Conservation (phyloP, 768 basidiomycete genomes). For the Ramaria sp. region DNA sequence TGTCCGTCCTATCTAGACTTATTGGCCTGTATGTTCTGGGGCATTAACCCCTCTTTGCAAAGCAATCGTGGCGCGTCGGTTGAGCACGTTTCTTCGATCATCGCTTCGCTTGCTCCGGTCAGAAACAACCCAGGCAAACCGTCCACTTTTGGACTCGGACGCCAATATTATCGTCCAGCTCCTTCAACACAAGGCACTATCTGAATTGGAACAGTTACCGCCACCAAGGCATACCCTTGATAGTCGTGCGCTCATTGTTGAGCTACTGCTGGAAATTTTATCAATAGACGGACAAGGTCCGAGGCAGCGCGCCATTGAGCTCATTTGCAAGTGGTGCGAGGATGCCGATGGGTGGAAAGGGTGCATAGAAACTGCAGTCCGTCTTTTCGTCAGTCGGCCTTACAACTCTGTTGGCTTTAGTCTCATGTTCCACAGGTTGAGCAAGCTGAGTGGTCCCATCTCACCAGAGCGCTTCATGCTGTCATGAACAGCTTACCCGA, state of each 20-base stretch:
- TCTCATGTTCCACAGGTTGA: neutral
- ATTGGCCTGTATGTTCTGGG: conserved; percentile 31
- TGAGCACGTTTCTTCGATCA: conserved; percentile 28
- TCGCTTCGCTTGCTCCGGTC: conserved; percentile 21
- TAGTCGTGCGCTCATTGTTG: conserved; percentile 2
- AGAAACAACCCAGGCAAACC: neutral
- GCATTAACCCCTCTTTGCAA: conserved; percentile 34
- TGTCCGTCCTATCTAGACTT: conserved; percentile 25
- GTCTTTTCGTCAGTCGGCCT: conserved; percentile 28
- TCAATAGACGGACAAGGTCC: neutral
- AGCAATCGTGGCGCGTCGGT: conserved; percentile 36
- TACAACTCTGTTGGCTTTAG: neutral
- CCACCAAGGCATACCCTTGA: neutral
- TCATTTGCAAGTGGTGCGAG: conserved; percentile 3
- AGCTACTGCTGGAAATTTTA: conserved; percentile 3
- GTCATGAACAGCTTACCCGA: neutral
- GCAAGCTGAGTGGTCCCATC: conserved; percentile 11
- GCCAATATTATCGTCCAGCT: neutral
- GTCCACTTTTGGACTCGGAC: neutral
- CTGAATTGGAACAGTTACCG: conserved; percentile 1
- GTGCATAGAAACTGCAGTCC: conserved; percentile 29
- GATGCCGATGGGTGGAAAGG: conserved; percentile 30
- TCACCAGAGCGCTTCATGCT: neutral
- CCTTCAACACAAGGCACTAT: neutral
- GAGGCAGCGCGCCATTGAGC: neutral